phyloP scores from a whole-genome alignment of 2,329 filamentous ascomycete species.

The Sporothrix protearum region DNA sequence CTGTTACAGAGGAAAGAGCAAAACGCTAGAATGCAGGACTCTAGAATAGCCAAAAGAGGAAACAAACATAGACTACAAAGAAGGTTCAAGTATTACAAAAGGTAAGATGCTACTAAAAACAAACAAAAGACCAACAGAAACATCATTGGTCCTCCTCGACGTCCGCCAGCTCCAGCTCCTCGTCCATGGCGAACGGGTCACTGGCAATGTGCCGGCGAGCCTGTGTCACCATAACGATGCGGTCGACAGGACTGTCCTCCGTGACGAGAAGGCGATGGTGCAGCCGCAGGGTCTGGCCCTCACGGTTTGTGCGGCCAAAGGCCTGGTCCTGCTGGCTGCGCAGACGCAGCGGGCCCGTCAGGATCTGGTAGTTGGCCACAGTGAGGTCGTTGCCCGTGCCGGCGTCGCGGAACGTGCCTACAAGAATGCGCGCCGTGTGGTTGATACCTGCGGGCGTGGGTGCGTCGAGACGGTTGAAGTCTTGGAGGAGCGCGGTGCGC shows the following conservation, averaged over 20 bases:
- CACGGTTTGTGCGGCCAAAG: conserved; percentile 30
- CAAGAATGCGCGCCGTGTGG: conserved; percentile 23
- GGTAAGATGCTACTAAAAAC: neutral
- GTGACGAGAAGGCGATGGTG: conserved; percentile 28
- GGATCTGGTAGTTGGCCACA: conserved; percentile 30
- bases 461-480: conserved; percentile 26
- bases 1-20: neutral
- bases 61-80: neutral
- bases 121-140: too few relatives aligned
- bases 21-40: neutral
- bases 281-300: conserved; percentile 29
- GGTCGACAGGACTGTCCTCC: conserved; percentile 30
- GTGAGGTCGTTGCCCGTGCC: conserved; percentile 29
- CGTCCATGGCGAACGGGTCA: conserved; percentile 27
- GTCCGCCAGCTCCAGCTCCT: conserved; percentile 21
- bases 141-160: conserved; percentile 16
- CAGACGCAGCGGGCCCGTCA: conserved; percentile 29
- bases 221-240: conserved; percentile 29
- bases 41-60: neutral
- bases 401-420: conserved; percentile 28
- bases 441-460: conserved; percentile 4
- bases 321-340: conserved; percentile 30
- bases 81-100: neutral
- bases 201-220: conserved; percentile 27
- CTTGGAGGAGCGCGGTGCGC: conserved; percentile 26